Conservation (phyloP, 768 basidiomycete species). For the Lactifluus subvellereus region DNA sequence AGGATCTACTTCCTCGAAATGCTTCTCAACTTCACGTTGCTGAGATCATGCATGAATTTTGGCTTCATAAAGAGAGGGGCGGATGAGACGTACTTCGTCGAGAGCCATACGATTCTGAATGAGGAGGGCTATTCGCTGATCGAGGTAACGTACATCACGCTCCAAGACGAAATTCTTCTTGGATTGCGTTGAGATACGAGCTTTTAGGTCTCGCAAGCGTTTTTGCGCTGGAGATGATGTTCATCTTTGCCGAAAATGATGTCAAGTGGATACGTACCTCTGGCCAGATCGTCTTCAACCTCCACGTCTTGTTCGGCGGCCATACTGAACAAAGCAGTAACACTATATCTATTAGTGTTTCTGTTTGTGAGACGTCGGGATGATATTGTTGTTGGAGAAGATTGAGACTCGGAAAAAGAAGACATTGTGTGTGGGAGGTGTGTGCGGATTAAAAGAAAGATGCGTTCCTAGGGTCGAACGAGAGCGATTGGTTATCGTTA, state of each 20-base stretch:
- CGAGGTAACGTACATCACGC: constrained; percentile 96
- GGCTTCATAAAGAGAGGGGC: not conserved
- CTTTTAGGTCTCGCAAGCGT: constrained; percentile 91
- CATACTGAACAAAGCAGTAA: constrained; percentile 94
- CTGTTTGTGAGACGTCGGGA: constrained; percentile 78
- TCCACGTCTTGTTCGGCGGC: constrained; percentile 98
- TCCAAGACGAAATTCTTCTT: constrained; percentile 99
- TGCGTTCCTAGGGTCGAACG: constrained; percentile 16
- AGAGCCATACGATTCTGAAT: constrained; percentile 98
- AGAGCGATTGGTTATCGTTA: constrained; percentile 4
- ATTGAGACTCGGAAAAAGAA: constrained; percentile 58
- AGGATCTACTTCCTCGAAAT: constrained; percentile 92
- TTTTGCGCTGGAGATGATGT: constrained; percentile 70
- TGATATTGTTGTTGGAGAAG: constrained; percentile 60
- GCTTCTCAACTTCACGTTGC: constrained; percentile 94
- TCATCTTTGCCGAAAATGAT: constrained; percentile 1
- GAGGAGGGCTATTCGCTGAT: constrained; percentile 92
- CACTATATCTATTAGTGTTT: constrained; percentile 94
- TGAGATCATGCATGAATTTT: constrained; percentile 30
- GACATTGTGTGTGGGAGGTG: constrained; percentile 31
- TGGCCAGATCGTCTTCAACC: constrained; percentile 92
- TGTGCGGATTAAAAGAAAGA: constrained; percentile 10
- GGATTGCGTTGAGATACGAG: constrained; percentile 94
- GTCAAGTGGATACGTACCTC: constrained; percentile 51
- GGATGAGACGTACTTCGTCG: constrained; percentile 62